phyloP scores from a whole-genome alignment of 106 monocot species.

The Dendrobium catenatum region DNA sequence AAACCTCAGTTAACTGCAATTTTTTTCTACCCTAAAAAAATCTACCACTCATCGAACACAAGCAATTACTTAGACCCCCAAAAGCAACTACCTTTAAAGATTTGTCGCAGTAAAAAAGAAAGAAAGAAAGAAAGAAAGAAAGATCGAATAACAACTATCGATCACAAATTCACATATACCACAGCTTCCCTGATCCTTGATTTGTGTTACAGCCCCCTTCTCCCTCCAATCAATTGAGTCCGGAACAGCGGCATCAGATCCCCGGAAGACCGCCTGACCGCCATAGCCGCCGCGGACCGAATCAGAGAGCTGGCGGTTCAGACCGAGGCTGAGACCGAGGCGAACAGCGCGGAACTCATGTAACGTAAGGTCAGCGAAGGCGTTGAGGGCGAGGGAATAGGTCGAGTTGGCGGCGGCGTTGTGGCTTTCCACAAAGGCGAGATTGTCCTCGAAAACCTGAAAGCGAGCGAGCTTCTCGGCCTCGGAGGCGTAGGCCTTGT shows the following conservation, averaged over 20 bases:
- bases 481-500: slow-evolving; percentile 45
- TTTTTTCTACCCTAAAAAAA: not conserved
- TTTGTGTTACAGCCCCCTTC: slow-evolving; percentile 69
- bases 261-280: slow-evolving; percentile 20
- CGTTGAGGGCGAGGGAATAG: slow-evolving; percentile 41
- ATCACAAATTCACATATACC: slow-evolving; percentile 35
- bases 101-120: not conserved
- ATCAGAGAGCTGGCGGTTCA: not conserved
- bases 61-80: not conserved
- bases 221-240: slow-evolving; percentile 83
- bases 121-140: not conserved
- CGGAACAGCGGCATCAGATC: slow-evolving; percentile 25
- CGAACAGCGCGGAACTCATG: slow-evolving; percentile 60
- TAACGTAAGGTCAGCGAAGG: slow-evolving; percentile 56
- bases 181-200: slow-evolving; percentile 92
- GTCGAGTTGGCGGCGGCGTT: slow-evolving; percentile 19
- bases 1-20: not conserved
- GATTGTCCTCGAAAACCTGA: slow-evolving; percentile 49
- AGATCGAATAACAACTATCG: not conserved
- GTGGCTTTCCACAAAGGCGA: slow-evolving; percentile 40
- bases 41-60: not conserved
- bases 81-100: not conserved
- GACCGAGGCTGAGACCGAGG: slow-evolving; percentile 35
- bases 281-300: not conserved
- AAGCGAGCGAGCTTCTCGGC: slow-evolving; percentile 50